Base-by-base conservation (phyloP, 2,329 filamentous ascomycete genomes). In the Trichoderma pleuroti region DNA sequence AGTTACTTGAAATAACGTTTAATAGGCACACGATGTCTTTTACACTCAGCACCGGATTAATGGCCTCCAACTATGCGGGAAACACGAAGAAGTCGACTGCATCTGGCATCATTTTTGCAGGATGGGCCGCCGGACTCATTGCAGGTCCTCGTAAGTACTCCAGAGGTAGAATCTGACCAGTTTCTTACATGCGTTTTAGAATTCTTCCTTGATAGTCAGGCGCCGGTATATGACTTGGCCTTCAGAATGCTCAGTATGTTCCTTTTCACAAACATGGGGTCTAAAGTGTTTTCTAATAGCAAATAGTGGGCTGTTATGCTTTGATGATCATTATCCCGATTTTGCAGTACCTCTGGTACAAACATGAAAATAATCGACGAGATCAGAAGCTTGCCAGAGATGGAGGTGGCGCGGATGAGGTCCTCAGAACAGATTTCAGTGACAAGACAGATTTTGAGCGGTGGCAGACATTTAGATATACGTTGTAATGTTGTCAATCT, bases 391-490 rank as follows among this genome's bases (percentile, higher is more conserved):
- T 49, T 18, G 42, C 42, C n/a, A n/a, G 42, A 21, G n/a, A 16
- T n/a, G 59, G 59, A 42, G 59, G 34, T 39, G 34, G 34, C 8
- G 5, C 24, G 3, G 59, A 39, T 42, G 32, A 62, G 16, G 21
- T 62, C 8, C 32, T 39, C 3, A 42, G 32, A 12, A 62, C 34
- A 2, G 59, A 62, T 7, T 62, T 62, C 11, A 62, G 34, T 26
- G 59, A 62, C 18, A 62, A 62, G 34, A 62, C 59, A 18, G 59
- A 62, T 21, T 62, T 62, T 28, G 59, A 62, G 59, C 59, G 59
- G 59, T 62, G 59, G 59, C 59, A 62, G 59, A 62, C 59, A 28
- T 62, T 62, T 7, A 62, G 59, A 34, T 62, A 62, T 5, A 62
- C 59, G 5, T 8, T 62, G 14, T 62, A 42, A 62, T 36, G 6